These are phyloP conservation scores for Scortechinia acanthostroma DNA, from an alignment of 2,329 filamentous ascomycete genomes.

Conservation along the genomic window DNA sequence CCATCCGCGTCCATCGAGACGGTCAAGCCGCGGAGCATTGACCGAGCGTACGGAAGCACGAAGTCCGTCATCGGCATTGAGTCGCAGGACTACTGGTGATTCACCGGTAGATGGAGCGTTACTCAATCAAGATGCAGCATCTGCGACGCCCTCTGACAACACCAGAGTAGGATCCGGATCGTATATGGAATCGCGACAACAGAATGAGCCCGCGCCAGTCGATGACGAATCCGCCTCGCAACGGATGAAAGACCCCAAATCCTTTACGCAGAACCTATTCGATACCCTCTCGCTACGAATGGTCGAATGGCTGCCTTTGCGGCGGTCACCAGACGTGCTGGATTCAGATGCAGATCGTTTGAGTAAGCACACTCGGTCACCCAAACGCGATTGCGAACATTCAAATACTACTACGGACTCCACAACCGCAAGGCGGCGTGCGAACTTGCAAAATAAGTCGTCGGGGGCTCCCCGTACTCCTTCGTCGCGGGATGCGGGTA, in stretches of 20 bases:
- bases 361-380: background rate
- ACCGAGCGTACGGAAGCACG: too few relatives aligned
- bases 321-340: constrained; percentile 14
- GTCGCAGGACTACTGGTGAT: too few relatives aligned
- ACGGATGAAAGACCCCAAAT: constrained; percentile 44
- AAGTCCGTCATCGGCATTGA: too few relatives aligned
- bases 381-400: background rate
- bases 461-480: background rate
- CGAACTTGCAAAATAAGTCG: background rate
- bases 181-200: too few relatives aligned
- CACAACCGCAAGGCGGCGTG: background rate
- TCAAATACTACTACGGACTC: background rate
- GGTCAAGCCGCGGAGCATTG: constrained; percentile 6
- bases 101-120: too few relatives aligned
- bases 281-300: constrained; percentile 32
- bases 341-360: constrained; percentile 6
- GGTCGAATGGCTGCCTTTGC: constrained; percentile 34
- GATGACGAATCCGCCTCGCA: background rate
- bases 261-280: constrained; percentile 47
- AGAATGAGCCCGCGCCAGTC: too few relatives aligned
- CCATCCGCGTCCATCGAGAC: constrained; percentile 15
- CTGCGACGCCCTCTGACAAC: too few relatives aligned
- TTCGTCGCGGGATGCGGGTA: background rate
- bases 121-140: background rate
- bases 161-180: too few relatives aligned